phyloP scores from a whole-genome alignment of 257 asterid species.

The Nicotiana otophora region DNA sequence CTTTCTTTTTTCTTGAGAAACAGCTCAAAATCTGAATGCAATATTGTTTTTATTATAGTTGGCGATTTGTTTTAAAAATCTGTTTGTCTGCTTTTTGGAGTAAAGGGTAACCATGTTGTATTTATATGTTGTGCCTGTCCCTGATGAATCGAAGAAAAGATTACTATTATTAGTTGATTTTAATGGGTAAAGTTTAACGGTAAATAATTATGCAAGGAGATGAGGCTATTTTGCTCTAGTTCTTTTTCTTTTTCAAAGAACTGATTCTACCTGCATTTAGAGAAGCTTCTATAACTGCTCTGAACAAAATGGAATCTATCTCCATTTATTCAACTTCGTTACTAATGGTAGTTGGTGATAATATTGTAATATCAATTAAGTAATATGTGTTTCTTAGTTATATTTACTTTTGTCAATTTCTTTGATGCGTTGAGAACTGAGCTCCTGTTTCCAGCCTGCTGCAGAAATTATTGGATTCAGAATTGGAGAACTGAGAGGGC shows the following conservation, averaged over 20 bases:
- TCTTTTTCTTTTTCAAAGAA: not conserved
- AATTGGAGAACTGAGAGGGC: conserved; percentile 92
- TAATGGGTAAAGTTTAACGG: not conserved
- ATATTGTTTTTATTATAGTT: not conserved
- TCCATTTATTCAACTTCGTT: not conserved
- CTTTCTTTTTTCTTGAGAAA: too few species aligned
- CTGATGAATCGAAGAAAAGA: not conserved
- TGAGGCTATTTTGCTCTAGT: not conserved
- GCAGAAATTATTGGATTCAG: conserved; percentile 91
- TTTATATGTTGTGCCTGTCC: not conserved
- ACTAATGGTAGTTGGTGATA: too few species aligned
- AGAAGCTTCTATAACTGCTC: not conserved
- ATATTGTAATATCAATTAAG: not conserved
- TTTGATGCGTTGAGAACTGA: conserved; percentile 19
- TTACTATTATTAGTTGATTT: not conserved
- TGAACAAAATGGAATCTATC: not conserved
- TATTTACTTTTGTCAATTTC: conserved; percentile 8
- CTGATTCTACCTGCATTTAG: not conserved
- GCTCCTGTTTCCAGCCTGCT: conserved; percentile 79
- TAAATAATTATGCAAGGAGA: not conserved
- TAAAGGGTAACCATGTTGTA: not conserved
- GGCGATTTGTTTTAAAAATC: not conserved
- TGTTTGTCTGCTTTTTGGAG: not conserved
- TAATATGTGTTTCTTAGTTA: not conserved
- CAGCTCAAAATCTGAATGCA: not conserved